A percentile compares a stretch with the other conserved stretches of the same genome.
phyloP scores from a whole-genome alignment of 2,329 filamentous ascomycete species.

The Rutstroemia sydowiana region DNA sequence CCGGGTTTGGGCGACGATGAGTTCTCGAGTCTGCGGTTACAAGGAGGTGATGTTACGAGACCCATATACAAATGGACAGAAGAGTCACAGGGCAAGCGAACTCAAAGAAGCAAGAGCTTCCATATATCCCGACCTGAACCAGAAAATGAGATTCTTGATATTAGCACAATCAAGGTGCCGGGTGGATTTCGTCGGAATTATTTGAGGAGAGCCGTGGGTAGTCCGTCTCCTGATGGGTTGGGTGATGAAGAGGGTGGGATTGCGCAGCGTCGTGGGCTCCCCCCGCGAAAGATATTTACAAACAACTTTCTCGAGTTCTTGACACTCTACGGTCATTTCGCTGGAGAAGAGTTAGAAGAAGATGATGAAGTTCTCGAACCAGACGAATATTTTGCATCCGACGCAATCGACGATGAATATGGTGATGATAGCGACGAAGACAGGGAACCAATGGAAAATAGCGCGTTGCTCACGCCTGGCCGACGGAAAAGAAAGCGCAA shows the following conservation, averaged over 20 bases:
- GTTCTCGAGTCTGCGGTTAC: slow-evolving; percentile 87
- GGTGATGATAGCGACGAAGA: slow-evolving; percentile 55
- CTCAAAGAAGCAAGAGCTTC: slow-evolving; percentile 83
- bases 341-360: slow-evolving; percentile 92
- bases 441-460: slow-evolving; percentile 78
- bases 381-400: slow-evolving; percentile 86
- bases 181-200: slow-evolving; percentile 92
- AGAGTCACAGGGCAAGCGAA: slow-evolving; percentile 61
- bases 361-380: slow-evolving; percentile 84
- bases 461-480: slow-evolving; percentile 71
- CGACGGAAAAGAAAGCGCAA: slow-evolving; percentile 69
- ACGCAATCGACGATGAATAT: slow-evolving; percentile 53
- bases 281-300: slow-evolving; percentile 63
- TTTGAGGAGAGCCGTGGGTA: slow-evolving; percentile 66
- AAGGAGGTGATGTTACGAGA: slow-evolving; percentile 89
- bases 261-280: slow-evolving; percentile 18
- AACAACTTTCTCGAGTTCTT: slow-evolving; percentile 94
- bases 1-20: slow-evolving; percentile 58
- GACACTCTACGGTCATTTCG: slow-evolving; percentile 93
- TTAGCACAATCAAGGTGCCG: slow-evolving; percentile 84
- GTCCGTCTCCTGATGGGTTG: slow-evolving; percentile 42
- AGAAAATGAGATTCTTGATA: slow-evolving; percentile 74
- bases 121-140: slow-evolving; percentile 68
- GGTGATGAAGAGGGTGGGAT: slow-evolving; percentile 30
- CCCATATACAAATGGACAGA: slow-evolving; percentile 97